These are phyloP conservation scores for Entonaema liquescens DNA, from an alignment of 495 filamentous ascomycete genomes.

Conservation along the genomic window DNA sequence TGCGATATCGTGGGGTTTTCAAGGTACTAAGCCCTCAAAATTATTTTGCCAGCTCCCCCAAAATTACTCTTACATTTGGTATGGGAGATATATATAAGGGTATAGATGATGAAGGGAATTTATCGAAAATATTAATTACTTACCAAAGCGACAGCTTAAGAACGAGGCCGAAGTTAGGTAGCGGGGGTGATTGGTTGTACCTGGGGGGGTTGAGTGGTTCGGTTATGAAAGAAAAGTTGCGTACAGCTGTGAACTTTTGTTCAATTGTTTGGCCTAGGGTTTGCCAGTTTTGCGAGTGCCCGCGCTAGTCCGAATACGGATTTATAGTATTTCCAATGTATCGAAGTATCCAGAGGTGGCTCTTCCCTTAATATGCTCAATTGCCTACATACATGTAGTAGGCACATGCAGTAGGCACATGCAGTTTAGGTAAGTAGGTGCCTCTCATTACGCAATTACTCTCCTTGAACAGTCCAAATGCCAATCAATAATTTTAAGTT, in stretches of 20 bases:
- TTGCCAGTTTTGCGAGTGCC: conserved; percentile 23
- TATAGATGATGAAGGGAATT: neutral
- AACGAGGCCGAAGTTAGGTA: conserved; percentile 29
- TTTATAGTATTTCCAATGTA: conserved; percentile 16
- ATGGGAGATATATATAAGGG: neutral
- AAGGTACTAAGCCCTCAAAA: conserved; percentile 6
- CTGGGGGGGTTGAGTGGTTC: conserved; percentile 28
- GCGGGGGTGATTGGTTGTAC: conserved; percentile 42
- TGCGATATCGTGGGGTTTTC: neutral
- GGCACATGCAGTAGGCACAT: neutral
- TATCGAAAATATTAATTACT: conserved; percentile 15
- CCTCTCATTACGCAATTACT: too few species aligned
- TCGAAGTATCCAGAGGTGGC: neutral
- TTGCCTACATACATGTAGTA: neutral
- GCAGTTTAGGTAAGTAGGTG: too few species aligned
- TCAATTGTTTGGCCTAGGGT: conserved; percentile 36
- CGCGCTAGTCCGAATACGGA: conserved; percentile 30
- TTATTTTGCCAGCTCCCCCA: neutral
- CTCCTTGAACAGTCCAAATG: too few species aligned
- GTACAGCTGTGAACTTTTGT: conserved; percentile 32
- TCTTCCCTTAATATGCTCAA: neutral
- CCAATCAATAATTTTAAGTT: too few species aligned
- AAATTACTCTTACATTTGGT: neutral
- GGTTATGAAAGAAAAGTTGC: conserved; percentile 41
- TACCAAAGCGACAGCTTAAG: conserved; percentile 20